Evolutionary conservation across 2,329 filamentous ascomycete genomes (phyloP), one percentile per base, ranked within the genome.

Genomic region (Calycina marina): DNA sequence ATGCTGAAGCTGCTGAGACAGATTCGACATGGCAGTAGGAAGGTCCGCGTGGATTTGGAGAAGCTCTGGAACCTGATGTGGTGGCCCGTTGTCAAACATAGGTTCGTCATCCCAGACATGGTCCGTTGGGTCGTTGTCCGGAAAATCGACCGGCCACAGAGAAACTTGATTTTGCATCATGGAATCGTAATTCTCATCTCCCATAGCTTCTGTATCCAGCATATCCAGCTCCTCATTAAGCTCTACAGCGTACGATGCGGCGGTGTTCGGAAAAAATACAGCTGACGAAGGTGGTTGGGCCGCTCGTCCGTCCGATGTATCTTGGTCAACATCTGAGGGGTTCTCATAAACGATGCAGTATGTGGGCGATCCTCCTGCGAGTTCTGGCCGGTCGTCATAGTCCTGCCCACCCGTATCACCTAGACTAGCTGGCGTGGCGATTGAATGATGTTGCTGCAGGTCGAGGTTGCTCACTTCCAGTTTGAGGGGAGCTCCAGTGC

Each of bases 1-100:
- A 25, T 52, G 40, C 18, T 52, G 48, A 25, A 50, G 32, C 36
- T 52, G 48, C 28, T 45, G 44, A 18, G 46, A 45, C 11, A 51
- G 41, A 11, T 41, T 43, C 4, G 44, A 48, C 43, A 51, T 46
- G 10, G 47, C 38, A 28, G 42, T 29, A 24, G 44, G 44, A 12
- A 51, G 31, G 33, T 40, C 45, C 10, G 12, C 38, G 25, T 17
- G 37, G 17, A 10, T 18, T 16, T 15, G 14, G 13, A 18, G 28
- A 8, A 22, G n/a, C 8, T 22, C n/a, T 22, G 25, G 25, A 6
- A 27, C 8, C 10, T 9, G 2, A 8, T 27, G 25, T 14, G 13
- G 14, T 3, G n/a, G 12, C 6, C n/a, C 9, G 5, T 12, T 11
- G 6, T 14, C 14, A 25, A 22, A 12, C n/a, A 15, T 18, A 2